These are phyloP conservation scores for Tylopilus orsonianus DNA, from an alignment of 1,284 basidiomycete genomes.

Conservation along the genomic window DNA sequence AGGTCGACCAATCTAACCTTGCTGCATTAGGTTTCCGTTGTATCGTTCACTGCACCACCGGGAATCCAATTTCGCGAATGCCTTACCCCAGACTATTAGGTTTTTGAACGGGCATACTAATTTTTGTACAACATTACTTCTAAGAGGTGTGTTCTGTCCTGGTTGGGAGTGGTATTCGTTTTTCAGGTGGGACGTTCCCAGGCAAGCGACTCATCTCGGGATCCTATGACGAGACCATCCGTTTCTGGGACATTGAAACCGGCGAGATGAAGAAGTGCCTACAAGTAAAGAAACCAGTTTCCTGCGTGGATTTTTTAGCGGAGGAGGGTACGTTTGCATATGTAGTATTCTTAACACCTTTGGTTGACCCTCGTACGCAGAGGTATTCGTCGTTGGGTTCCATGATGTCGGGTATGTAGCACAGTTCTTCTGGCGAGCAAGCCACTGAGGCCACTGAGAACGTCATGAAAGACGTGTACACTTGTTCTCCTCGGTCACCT, in stretches of 20 bases:
- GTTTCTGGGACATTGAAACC: constrained; percentile 84
- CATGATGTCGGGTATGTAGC: constrained; percentile 81
- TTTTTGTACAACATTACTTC: constrained; percentile 82
- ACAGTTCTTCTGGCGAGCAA: neutral
- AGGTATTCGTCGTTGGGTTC: constrained; percentile 89
- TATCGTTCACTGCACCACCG: constrained; percentile 84
- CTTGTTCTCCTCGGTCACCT: constrained; percentile 78
- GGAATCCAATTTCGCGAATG: constrained; percentile 81
- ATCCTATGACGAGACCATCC: constrained; percentile 87
- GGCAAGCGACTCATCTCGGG: constrained; percentile 82
- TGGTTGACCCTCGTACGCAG: constrained; percentile 35
- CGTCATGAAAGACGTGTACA: constrained; percentile 62
- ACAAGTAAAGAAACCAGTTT: constrained; percentile 82
- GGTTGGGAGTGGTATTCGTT: neutral
- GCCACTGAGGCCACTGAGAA: constrained; percentile 14
- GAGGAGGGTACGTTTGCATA: constrained; percentile 58
- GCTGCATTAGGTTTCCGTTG: constrained; percentile 60
- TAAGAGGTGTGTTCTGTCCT: constrained; percentile 51
- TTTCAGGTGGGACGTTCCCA: constrained; percentile 13
- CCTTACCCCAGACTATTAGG: constrained; percentile 72
- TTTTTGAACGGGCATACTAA: constrained; percentile 84
- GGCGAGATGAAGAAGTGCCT: constrained; percentile 81
- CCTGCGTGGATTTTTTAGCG: constrained; percentile 84
- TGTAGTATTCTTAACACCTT: neutral
- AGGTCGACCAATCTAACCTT: neutral